Conservation (phyloP, 2,329 filamentous ascomycete species). For the Colletotrichum higginsianum region DNA sequence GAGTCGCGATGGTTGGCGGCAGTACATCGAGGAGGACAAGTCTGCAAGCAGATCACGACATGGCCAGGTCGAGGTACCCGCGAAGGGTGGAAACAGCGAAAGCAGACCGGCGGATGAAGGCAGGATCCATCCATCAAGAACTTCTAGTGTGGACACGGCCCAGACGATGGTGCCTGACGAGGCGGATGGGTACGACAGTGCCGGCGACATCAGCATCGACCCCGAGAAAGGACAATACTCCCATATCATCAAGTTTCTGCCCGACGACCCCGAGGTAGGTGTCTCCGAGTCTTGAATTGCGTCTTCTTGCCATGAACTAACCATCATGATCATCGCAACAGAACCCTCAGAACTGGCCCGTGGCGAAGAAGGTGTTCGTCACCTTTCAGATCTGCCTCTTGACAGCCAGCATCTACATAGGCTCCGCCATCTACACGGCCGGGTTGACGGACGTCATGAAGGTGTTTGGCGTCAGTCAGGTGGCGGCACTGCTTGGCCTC, state of each 20-base stretch:
- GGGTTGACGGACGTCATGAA: slow-evolving; percentile 23
- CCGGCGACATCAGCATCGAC: background rate
- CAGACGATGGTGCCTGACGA: background rate
- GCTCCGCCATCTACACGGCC: slow-evolving; percentile 37
- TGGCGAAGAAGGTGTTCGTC: slow-evolving; percentile 20
- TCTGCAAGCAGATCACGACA: background rate
- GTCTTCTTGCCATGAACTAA: background rate
- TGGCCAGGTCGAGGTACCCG: background rate
- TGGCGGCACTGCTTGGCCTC: slow-evolving; percentile 23
- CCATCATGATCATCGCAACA: background rate
- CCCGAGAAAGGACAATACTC: slow-evolving; percentile 10
- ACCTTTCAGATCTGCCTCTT: slow-evolving; percentile 29
- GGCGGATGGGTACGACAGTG: background rate
- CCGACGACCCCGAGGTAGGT: slow-evolving; percentile 32
- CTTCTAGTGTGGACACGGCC: background rate
- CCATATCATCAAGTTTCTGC: slow-evolving; percentile 20
- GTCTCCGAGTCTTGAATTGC: no score
- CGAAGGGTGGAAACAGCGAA: background rate
- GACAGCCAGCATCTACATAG: slow-evolving; percentile 23
- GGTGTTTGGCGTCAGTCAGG: slow-evolving; percentile 25
- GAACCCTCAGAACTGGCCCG: slow-evolving; percentile 26
- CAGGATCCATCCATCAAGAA: background rate
- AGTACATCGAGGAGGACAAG: slow-evolving; percentile 6
- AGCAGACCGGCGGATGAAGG: background rate
- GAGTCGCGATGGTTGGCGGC: slow-evolving; percentile 10